Base-by-base conservation (phyloP, 2,329 filamentous ascomycete genomes). In the Epichloe glyceriae region DNA sequence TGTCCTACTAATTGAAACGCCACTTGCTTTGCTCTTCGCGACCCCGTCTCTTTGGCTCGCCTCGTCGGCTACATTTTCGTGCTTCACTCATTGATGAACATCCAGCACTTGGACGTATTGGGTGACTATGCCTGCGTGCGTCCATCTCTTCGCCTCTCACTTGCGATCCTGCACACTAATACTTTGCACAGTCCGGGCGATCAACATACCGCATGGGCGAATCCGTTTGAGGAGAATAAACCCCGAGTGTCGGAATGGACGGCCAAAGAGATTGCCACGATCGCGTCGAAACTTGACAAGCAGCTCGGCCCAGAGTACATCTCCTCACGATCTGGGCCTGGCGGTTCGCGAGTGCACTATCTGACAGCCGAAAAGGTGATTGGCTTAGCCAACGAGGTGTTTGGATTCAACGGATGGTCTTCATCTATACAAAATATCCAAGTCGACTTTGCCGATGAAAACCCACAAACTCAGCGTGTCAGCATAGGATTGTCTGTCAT, bases 321-420 rank as follows among this genome's bases (percentile, higher is more conserved):
- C 52, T 97, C 91, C 2, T 80, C 88, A 41, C 79, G 93, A 61
- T 75, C 85, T 14, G 93, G 93, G 2, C 85, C 89, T 12, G 85
- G 83, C 10, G 90, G 90, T 47, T 80, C 84, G 56, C 91, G 86
- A 64, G 86, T 98, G 17, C 88, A 95, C 65, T 98, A 98, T 68
- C 76, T 98, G 48, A 82, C 89, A n/a, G 90, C 89, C 1, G 91
- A 97, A 63, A 98, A 98, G 71, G 90, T 86, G 63, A 98, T 98
- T 65, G 86, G 87, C 52, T 83, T 96, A 49, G 90, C 90, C 50
- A 96, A 96, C 61, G 88, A 96, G 65, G 83, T 96, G 1, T 95
- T 96, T 70, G 90, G 90, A 10, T 96, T 96, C 73, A 95, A 96
- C 69, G 90, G 90, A 60, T 98, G 93, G 93, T 95, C 88, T 10